A percentile compares a stretch with the other conserved stretches of the same genome.
These are phyloP conservation scores for Leptodermis oblonga DNA, from an alignment of 257 asterid genomes.

Conservation along the genomic window DNA sequence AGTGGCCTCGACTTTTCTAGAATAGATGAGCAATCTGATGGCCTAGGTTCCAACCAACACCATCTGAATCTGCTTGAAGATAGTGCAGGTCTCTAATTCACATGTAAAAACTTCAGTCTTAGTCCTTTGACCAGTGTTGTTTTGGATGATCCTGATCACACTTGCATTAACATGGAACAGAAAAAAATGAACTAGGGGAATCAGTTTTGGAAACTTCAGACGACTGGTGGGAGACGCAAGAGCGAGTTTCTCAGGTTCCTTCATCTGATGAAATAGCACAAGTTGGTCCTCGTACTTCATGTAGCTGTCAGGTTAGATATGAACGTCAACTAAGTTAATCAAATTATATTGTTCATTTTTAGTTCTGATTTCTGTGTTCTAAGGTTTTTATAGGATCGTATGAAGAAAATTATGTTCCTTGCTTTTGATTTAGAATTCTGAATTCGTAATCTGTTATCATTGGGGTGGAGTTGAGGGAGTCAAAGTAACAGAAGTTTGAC, in stretches of 20 bases:
- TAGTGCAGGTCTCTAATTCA: conserved; percentile 25
- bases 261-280: conserved; percentile 48
- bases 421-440: conserved; percentile 5
- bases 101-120: conserved; percentile 16
- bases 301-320: conserved; percentile 74
- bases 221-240: conserved; percentile 53
- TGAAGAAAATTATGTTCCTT: background rate
- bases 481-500: background rate
- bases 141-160: conserved; percentile 22
- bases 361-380: background rate
- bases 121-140: conserved; percentile 21
- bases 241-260: conserved; percentile 37
- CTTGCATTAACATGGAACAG: conserved; percentile 20
- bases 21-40: conserved; percentile 29
- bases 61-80: conserved; percentile 20
- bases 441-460: background rate
- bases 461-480: background rate
- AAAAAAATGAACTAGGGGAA: conserved; percentile 20
- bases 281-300: conserved; percentile 70
- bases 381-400: background rate
- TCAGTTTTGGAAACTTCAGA: conserved; percentile 32
- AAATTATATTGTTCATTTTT: background rate
- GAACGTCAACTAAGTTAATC: background rate
- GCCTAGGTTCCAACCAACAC: conserved; percentile 25
- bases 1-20: conserved; percentile 33